These are phyloP conservation scores for Naganishia sp. DNA, from an alignment of 1,284 basidiomycete species.

Conservation along the genomic window DNA sequence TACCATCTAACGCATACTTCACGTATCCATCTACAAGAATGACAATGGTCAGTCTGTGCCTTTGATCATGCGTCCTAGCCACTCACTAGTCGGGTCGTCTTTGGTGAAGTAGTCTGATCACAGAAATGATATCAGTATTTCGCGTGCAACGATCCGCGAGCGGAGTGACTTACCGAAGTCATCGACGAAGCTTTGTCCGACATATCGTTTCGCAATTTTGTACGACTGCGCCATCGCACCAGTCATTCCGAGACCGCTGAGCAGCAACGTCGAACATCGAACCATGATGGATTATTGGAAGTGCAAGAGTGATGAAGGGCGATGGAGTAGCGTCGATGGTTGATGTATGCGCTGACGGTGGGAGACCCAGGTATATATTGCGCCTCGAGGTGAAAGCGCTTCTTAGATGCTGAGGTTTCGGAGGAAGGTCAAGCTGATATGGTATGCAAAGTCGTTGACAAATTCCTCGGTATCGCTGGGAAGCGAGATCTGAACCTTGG, in stretches of 20 bases:
- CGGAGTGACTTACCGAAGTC: constrained; percentile 42
- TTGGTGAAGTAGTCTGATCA: constrained; percentile 44
- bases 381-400: too few relatives aligned
- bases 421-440: background rate
- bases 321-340: background rate
- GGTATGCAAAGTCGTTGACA: too few relatives aligned
- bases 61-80: background rate
- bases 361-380: too few relatives aligned
- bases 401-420: background rate
- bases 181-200: constrained; percentile 41
- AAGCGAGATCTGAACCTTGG: too few relatives aligned
- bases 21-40: constrained; percentile 38
- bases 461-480: too few relatives aligned
- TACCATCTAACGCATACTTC: constrained; percentile 37
- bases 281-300: constrained; percentile 3
- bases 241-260: constrained; percentile 8
- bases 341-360: background rate
- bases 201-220: constrained; percentile 46
- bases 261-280: constrained; percentile 9
- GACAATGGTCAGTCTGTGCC: background rate
- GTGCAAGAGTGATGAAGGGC: background rate
- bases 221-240: constrained; percentile 20
- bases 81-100: constrained; percentile 43
- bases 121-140: background rate
- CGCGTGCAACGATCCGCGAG: background rate